These are phyloP conservation scores for Myriangium duriaei DNA, from an alignment of 2,329 filamentous ascomycete species.

Conservation along the genomic window DNA sequence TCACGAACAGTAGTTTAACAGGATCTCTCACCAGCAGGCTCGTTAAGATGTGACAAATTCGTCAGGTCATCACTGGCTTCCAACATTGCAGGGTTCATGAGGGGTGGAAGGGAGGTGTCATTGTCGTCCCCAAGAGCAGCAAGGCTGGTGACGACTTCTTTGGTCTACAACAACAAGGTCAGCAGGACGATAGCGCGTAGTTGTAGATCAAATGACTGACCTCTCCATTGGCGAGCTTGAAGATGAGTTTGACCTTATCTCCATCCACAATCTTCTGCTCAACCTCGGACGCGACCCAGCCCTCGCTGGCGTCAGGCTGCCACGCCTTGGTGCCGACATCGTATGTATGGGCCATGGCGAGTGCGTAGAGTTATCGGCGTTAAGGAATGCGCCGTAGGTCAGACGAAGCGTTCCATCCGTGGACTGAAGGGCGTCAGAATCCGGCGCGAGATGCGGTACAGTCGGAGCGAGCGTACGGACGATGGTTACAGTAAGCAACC, in stretches of 20 bases:
- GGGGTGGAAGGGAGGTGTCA: conserved; percentile 67
- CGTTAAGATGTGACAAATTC: conserved; percentile 93
- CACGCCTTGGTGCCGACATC: conserved; percentile 95
- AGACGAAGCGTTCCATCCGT: conserved; percentile 8
- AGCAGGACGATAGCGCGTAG: neutral
- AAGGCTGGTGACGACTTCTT: conserved; percentile 63
- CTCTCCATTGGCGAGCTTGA: conserved; percentile 86
- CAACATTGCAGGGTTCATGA: conserved; percentile 97
- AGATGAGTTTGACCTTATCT: conserved; percentile 75
- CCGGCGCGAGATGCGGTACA: neutral
- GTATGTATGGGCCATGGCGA: conserved; percentile 77
- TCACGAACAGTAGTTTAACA: neutral
- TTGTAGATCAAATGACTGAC: no score
- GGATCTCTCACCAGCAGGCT: conserved; percentile 68
- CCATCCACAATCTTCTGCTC: conserved; percentile 72
- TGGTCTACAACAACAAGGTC: conserved; percentile 44
- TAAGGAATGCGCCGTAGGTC: conserved; percentile 1
- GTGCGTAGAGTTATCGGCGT: conserved; percentile 3
- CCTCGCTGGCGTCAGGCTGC: conserved; percentile 92
- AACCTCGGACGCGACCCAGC: conserved; percentile 95
- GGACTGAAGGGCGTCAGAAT: conserved; percentile 2
- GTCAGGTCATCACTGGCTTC: conserved; percentile 98
- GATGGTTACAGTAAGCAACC: no score
- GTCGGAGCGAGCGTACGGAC: neutral
- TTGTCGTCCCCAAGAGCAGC: conserved; percentile 66